A percentile compares a stretch with the other conserved stretches of the same genome.
phyloP scores from a whole-genome alignment of 345 rosid species.

The Euphorbia lathyris region DNA sequence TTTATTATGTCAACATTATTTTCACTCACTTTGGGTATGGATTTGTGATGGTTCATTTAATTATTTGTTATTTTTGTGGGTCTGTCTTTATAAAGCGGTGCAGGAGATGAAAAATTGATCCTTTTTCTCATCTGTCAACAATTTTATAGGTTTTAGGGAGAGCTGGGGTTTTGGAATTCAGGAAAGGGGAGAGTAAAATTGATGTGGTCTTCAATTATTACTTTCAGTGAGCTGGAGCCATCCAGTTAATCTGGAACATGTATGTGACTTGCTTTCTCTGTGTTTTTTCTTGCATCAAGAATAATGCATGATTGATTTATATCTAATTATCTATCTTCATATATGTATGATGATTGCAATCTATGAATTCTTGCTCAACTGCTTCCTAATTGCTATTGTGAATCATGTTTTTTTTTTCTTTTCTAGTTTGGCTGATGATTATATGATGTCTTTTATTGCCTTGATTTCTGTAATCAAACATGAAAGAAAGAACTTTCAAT shows the following conservation, averaged over 20 bases:
- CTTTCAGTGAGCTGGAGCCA: constrained; percentile 7
- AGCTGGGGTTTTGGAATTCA: background rate
- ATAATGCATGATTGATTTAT: background rate
- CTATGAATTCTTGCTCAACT: background rate
- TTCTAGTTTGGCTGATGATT: background rate
- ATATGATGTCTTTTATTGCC: background rate
- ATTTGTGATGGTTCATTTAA: constrained; percentile 9
- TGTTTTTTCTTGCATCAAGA: background rate
- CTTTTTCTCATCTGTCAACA: constrained; percentile 3
- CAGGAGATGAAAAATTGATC: background rate
- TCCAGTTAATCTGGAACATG: background rate
- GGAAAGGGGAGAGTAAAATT: background rate
- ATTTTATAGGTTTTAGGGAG: background rate
- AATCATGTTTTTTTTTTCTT: background rate
- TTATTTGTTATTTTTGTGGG: constrained; percentile 16
- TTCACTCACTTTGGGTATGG: constrained; percentile 5
- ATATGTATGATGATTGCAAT: background rate
- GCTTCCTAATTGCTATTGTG: background rate
- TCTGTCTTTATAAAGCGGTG: constrained; percentile 23
- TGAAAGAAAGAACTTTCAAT: no score
- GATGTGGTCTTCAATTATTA: background rate
- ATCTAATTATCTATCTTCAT: background rate
- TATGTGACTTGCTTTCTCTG: constrained; percentile 10
- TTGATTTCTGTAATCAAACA: no score
- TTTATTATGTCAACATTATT: background rate